A percentile compares a stretch with the other conserved stretches of the same genome.
These are phyloP conservation scores for Waltergamsia citrina DNA, from an alignment of 2,329 filamentous ascomycete genomes.

Conservation along the genomic window DNA sequence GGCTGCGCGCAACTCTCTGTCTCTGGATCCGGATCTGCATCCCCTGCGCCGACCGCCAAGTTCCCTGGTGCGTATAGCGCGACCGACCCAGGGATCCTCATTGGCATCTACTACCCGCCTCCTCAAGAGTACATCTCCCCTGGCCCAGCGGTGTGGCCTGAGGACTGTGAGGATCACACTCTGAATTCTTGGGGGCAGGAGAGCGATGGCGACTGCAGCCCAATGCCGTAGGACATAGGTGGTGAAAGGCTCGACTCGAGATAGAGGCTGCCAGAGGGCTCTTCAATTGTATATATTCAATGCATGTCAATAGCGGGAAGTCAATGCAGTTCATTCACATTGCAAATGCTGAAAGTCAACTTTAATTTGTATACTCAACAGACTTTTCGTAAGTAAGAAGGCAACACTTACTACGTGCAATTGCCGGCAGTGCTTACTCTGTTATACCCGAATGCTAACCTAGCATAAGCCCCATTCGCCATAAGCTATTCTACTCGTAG, in stretches of 20 bases:
- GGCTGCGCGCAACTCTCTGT: slow-evolving; percentile 12
- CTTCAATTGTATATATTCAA: neutral
- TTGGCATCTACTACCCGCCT: slow-evolving; percentile 17
- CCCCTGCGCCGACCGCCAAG: slow-evolving; percentile 13
- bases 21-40: slow-evolving; percentile 8
- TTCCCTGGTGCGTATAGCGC: slow-evolving; percentile 17
- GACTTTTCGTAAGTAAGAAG: too few relatives aligned
- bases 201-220: slow-evolving; percentile 18
- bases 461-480: too few relatives aligned
- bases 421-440: too few relatives aligned
- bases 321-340: too few relatives aligned
- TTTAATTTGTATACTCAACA: too few relatives aligned
- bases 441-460: too few relatives aligned
- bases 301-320: neutral
- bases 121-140: slow-evolving; percentile 14
- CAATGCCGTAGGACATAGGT: neutral
- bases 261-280: too few relatives aligned
- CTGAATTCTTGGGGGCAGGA: slow-evolving; percentile 15
- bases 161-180: slow-evolving; percentile 18
- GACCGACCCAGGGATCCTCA: slow-evolving; percentile 15
- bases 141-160: slow-evolving; percentile 17
- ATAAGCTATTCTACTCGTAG: too few relatives aligned
- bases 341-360: too few relatives aligned
- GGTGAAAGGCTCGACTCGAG: neutral
- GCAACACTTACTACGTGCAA: too few relatives aligned